Base-by-base conservation (phyloP, 129 eudicot genomes). In the Pulicaria dysenterica region DNA sequence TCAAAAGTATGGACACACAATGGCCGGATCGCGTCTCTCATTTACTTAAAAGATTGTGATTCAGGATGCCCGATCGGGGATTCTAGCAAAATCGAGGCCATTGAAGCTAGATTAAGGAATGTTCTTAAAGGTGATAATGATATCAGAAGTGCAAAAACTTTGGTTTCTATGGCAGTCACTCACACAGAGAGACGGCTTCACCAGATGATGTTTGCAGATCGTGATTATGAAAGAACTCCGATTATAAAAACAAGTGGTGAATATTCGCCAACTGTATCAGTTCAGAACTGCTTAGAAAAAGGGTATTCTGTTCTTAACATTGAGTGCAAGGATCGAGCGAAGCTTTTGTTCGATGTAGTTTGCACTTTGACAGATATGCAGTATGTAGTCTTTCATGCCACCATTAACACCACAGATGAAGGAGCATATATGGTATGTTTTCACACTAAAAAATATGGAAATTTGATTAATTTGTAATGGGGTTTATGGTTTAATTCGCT, bases 171-270 rank as follows among this genome's bases (percentile, higher is more conserved):
- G 81, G 91, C 81, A 6, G 77, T 75, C 7, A 92, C 98, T 31
- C 98, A 92, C 66, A 86, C 94, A 0, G 98, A 92, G 67, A 85
- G 98, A 70, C 86, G 98, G 81, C 91, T 92, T 57, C 98, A 92
- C 62, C 98, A 92, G 72, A 74, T 92, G 94, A 92, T 92, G 98
- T 83, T 79, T 81, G 94, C 89, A 3, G 98, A 92, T 12, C 80
- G 96, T 3, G 96, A 92, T 80, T 92, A 89, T 19, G 94, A 89
- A 8, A 70, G 91, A 34, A 82, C 69, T 45, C 82, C 86, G 0
- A 76, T 76, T 3, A 77, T 73, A 7, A 72, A 73, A 47, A 77
- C 81, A 7, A 67, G 75, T 12, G 73, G 63, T 36, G 93, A 89
- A 70, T 44, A 44, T 47, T 17, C 86, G 44, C 91, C 88, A 3